phyloP scores from a whole-genome alignment of 345 rosid species.

The Clausena lansium region DNA sequence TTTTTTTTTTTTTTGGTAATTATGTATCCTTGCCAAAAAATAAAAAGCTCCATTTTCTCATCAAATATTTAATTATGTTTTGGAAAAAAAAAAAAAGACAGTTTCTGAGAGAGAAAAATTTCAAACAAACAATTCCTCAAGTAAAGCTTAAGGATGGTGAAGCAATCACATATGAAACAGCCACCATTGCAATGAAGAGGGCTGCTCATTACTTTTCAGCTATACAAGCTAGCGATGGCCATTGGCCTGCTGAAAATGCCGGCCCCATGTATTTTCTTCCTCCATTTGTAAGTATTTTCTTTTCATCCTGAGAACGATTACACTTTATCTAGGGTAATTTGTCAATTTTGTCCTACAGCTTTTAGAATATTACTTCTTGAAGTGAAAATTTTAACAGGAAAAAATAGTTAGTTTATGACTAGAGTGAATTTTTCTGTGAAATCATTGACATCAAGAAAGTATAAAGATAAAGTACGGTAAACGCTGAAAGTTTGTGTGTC shows the following conservation, averaged over 20 bases:
- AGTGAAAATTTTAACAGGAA: too few relatives aligned
- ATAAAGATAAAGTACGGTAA: too few relatives aligned
- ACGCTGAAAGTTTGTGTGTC: too few relatives aligned
- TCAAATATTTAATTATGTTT: too few relatives aligned
- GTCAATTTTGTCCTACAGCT: too few relatives aligned
- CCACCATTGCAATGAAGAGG: not conserved
- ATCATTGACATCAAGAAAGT: too few relatives aligned
- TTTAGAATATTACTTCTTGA: too few relatives aligned
- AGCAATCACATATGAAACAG: constrained; percentile 4
- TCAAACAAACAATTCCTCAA: constrained; percentile 7
- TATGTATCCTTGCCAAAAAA: too few relatives aligned
- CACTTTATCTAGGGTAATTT: too few relatives aligned
- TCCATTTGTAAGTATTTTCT: constrained; percentile 8
- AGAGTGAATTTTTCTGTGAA: too few relatives aligned
- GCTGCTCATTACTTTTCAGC: constrained; percentile 9
- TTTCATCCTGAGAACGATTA: not conserved
- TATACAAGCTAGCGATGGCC: constrained; percentile 8
- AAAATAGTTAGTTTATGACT: too few relatives aligned
- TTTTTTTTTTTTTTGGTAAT: too few relatives aligned
- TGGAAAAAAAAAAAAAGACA: not conserved
- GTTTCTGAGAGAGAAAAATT: constrained; percentile 12
- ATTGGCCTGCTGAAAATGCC: constrained; percentile 6
- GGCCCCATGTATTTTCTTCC: constrained; percentile 9
- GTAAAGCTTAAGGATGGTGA: constrained; percentile 4
- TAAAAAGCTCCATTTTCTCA: not conserved